These are phyloP conservation scores for Fraxinus excelsior DNA, from an alignment of 257 asterid species.

Conservation along the genomic window DNA sequence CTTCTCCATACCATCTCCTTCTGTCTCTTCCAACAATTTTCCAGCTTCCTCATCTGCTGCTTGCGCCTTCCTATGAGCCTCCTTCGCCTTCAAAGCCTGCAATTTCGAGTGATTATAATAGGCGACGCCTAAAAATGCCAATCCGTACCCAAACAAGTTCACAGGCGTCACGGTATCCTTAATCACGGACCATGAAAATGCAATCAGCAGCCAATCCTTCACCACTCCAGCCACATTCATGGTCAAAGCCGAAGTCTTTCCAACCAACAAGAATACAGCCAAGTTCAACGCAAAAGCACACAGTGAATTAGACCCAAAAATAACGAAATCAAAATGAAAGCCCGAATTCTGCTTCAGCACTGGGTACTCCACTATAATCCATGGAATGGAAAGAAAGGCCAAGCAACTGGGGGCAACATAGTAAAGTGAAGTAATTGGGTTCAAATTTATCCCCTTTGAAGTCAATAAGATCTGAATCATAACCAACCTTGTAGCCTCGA, in stretches of 20 bases:
- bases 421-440: constrained; percentile 71
- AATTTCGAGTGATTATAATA: constrained; percentile 66
- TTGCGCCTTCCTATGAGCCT: constrained; percentile 53
- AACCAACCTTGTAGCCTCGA: constrained; percentile 76
- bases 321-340: constrained; percentile 47
- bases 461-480: constrained; percentile 72
- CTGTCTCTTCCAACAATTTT: constrained; percentile 44
- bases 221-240: constrained; percentile 85
- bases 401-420: constrained; percentile 77
- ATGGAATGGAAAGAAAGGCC: constrained; percentile 53
- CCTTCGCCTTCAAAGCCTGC: constrained; percentile 75
- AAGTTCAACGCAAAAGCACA: constrained; percentile 76
- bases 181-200: constrained; percentile 86
- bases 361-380: constrained; percentile 68
- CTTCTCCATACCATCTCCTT: constrained; percentile 47
- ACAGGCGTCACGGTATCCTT: constrained; percentile 71
- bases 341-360: constrained; percentile 31
- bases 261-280: constrained; percentile 74
- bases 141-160: constrained; percentile 66
- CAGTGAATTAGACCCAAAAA: constrained; percentile 67
- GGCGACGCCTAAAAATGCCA: constrained; percentile 73
- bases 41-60: constrained; percentile 51
- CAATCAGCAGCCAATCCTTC: constrained; percentile 76
- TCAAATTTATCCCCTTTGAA: constrained; percentile 62
- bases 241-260: constrained; percentile 81